Evolutionary conservation across 179 eudicot species (phyloP), one percentile per base, ranked within the genome.

Genomic region (Actinidia arguta): DNA sequence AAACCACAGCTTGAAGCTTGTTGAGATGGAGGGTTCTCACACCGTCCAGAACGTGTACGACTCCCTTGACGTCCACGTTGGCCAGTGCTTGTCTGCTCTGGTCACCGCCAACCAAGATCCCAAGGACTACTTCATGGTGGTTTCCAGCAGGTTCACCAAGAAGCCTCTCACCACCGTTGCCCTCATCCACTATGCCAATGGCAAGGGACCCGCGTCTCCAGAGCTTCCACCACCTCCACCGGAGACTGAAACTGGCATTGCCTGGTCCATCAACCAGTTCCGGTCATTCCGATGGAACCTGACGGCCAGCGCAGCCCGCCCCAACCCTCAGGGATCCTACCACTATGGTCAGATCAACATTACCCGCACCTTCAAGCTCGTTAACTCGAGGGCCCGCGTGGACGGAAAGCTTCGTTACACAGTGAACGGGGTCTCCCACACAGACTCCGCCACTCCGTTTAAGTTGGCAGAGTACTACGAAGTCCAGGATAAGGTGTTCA

Each of bases 321-420:
- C 94, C 5, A 93, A 92, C 85, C 92, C 93, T 13, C 96, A 92
- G 76, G 96, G 96, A 13, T 92, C 96, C 10, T 92, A 87, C 86
- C 93, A 91, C 54, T 92, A 92, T 51, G 96, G 96, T 11, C 61
- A 75, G 36, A 89, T 92, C 80, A 86, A 84, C 68, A 71, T 88
- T 64, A 82, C 90, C 36, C 85, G 81, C 63, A 88, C 89, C 62
- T 84, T 84, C 80, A 82, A 86, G 76, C 79, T 93, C 13, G 88
- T 76, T 22, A 90, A 86, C 84, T 82, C 90, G 3, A 88, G 85
- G 10, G 84, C 84, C 58, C 50, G 69, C 3, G 90, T 86, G 55
- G 81, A 83, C 0, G 93, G 91, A 14, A 91, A 88, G 71, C 93
- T 85, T 55, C 90, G 91, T 0, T 91, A 80, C 78, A 89, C 89